Conservation (phyloP, 768 basidiomycete genomes). For the Mycena haematopus region DNA sequence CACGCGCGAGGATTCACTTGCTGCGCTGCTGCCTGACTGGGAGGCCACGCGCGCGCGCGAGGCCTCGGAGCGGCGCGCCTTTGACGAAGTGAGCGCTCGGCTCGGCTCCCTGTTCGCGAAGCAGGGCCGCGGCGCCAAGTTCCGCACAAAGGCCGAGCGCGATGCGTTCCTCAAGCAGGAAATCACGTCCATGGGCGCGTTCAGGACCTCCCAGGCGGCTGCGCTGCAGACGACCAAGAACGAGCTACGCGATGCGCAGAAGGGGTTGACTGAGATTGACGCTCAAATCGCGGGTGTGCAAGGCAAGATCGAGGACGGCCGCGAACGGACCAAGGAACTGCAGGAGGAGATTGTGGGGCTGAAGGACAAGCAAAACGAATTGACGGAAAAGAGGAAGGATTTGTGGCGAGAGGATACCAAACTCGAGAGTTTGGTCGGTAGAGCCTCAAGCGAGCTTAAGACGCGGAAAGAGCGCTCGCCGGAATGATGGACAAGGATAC, state of each 20-base stretch:
- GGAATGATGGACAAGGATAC: constrained; percentile 99
- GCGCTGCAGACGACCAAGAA: constrained; percentile 60
- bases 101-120: constrained; percentile 85
- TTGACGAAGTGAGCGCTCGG: constrained; percentile 78
- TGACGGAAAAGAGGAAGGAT: constrained; percentile 87
- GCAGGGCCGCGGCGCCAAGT: constrained; percentile 87
- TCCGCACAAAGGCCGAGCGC: constrained; percentile 81
- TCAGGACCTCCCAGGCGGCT: constrained; percentile 58
- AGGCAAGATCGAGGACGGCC: constrained; percentile 69
- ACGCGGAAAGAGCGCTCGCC: constrained; percentile 78
- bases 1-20: constrained; percentile 66
- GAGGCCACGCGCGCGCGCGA: constrained; percentile 59
- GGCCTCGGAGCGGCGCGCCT: constrained; percentile 61
- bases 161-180: constrained; percentile 86
- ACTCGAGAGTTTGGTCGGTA: constrained; percentile 74
- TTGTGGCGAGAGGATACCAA: constrained; percentile 96
- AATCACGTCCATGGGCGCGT: constrained; percentile 70
- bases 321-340: constrained; percentile 60
- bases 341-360: constrained; percentile 63
- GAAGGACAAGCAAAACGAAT: constrained; percentile 71
- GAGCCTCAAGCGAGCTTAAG: constrained; percentile 82
- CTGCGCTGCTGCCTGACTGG: constrained; percentile 74
- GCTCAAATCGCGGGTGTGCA: constrained; percentile 62
- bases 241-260: constrained; percentile 56
- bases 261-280: constrained; percentile 62